Evolutionary conservation across 208 protist genomes (phyloP), one percentile per base, ranked within the genome.

Genomic region (Leishmania aethiopica): DNA sequence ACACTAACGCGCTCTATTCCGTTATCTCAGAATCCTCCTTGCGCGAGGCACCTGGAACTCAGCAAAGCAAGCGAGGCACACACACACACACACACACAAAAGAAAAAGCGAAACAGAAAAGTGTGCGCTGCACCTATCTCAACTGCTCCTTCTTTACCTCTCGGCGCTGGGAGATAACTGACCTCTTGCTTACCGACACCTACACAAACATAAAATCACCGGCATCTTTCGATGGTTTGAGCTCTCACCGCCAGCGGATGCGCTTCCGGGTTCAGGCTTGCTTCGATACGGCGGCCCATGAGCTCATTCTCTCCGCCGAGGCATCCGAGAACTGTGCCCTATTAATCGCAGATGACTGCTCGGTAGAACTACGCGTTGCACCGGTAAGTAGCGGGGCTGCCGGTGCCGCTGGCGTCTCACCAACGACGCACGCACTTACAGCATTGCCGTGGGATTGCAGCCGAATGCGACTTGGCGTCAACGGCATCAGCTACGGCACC

Each of bases 361-460:
- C 25, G 37, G 72, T 82, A 0, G 78, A 82, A 59, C 73, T 86
- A 19, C 72, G 42, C 0, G 59, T 81, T 22, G 3, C 64, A 15
- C 40, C 62, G 13, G 42, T 40, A 42, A 51, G 19, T 3, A 66
- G 35, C 40, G 47, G 28, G 62, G 5, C 51, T 25, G 13, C 73
- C 25, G 40, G 40, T 35, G 47, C 73, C 17, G 13, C 51, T 74
- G 45, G 28, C 28, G 45, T 53, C 49, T 47, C 25, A 15, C 35
- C 73, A 22, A 42, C 19, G 11, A 45, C 32, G 73, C 51, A 47
- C 35, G 25, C n/a, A 28, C 76, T 88, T 0, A 69, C 55, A n/a
- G 84, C 37, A 49, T 59, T 82, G 64, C 84, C 84, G 45, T 88
- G 84, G 84, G 73, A 88, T 74, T 78, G 55, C 75, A 66, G 51